phyloP scores from a whole-genome alignment of 2,329 filamentous ascomycete genomes.

The Fusarium euwallaceae region DNA sequence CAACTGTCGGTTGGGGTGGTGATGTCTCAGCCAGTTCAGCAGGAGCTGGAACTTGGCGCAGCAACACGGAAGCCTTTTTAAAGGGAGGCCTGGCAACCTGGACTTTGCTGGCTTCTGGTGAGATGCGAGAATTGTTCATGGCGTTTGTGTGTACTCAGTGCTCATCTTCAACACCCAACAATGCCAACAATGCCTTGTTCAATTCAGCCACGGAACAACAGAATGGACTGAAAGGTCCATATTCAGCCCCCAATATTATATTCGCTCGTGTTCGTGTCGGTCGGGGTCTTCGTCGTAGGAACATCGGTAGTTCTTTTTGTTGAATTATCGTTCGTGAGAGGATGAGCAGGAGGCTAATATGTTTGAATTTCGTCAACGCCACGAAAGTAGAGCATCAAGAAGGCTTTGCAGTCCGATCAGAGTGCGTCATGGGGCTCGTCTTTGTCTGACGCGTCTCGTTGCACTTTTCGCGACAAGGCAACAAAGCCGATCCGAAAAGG shows the following conservation, averaged over 20 bases:
- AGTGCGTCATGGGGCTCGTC: neutral
- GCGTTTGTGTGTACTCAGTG: neutral
- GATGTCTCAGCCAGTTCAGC: conserved; percentile 1
- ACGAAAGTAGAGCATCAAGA: neutral
- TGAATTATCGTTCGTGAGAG: neutral
- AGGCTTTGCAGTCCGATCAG: neutral
- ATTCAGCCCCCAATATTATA: neutral
- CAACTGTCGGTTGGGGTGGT: neutral
- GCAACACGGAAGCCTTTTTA: neutral
- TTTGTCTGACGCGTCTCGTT: neutral
- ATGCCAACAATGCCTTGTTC: neutral
- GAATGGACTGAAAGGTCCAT: neutral
- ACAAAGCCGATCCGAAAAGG: neutral
- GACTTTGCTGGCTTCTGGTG: neutral
- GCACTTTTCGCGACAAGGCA: conserved; percentile 6
- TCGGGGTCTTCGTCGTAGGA: neutral
- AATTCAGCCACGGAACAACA: neutral
- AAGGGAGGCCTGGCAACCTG: neutral
- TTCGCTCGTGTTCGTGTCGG: neutral
- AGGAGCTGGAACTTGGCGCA: neutral
- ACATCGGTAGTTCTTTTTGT: neutral
- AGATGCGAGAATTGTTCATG: neutral
- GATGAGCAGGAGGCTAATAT: neutral
- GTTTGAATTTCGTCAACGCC: conserved; percentile 7
- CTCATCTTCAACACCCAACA: neutral